Base-by-base conservation (phyloP, 352 stramenopile genomes). In the Globisporangium heterothallicum region DNA sequence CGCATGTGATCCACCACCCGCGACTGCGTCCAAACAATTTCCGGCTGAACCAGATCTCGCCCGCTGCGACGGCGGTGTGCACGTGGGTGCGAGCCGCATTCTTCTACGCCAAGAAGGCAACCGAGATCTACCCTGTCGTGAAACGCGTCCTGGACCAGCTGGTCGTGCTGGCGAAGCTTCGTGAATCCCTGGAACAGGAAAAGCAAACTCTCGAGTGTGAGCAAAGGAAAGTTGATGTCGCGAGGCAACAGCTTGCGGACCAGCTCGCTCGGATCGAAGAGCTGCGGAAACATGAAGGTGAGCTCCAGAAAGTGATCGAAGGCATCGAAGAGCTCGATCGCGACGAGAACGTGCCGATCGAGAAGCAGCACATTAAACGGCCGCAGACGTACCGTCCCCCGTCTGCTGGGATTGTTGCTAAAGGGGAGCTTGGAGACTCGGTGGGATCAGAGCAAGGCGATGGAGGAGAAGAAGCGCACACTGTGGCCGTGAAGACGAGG, bases 61-160 rank as follows among this genome's bases (percentile, higher is more conserved):
- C 78, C 14, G 82, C 79, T 8, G 64, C 86, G 9, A 64, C 75
- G 0, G 76, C 75, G 1, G 62, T 86, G 1, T 88, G 80, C 26
- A 56, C 60, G 35, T 92, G 82, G 78, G 82, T 92, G 10, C 78
- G 80, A 18, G 79, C 78, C 0, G 82, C 79, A 1, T 87, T 74
- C 54, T 72, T 81, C 48, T 93, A 86, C 36, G 82, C 82, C 0
- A 79, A 73, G 18, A 72, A 72, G 22, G 79, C 78, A 2, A 76
- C 56, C 12, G 79, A 93, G 58, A 87, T 93, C 41, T 72, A 57
- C 13, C 79, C 79, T 0, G 76, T 80, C 1, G 70, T 84, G 26
- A 69, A 80, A 27, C 70, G 79, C 12, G 65, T 82, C 16, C 53
- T 86, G 18, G 48, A 64, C 8, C 79, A 88, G 42, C 60, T 86